Evolutionary conservation across 225 moss, liverwort and hornwort species (phyloP), one percentile per base, ranked within the genome.

Genomic region (Polytrichum commune): DNA sequence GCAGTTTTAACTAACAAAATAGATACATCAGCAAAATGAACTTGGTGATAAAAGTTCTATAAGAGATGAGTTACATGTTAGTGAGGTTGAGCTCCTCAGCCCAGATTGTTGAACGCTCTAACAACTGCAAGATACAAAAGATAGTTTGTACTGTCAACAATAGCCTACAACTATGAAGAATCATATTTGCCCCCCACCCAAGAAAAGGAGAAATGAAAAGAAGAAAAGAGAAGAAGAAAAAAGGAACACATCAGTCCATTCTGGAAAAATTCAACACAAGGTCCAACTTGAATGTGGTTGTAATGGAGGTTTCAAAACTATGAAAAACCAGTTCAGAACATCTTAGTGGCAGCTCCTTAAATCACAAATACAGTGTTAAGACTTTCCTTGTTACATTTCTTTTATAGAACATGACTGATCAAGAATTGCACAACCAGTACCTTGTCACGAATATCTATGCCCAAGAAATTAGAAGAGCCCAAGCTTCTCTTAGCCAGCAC

Each of bases 391-490:
- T 4, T 46, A 46, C 46, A 46, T 16, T 46, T 3, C 13, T 46
- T 46, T 46, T 46, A 46, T 46, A 46, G 13, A 46, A 16, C 16
- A 27, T 18, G 19, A 4, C 3, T 46, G 46, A 46, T 32, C 29
- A 32, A 57, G 72, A 68, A 63, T 23, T 30, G 22, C 66, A 55
- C 61, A 4, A 60, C 76, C 71, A 87, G 77, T 46, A 95, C 85
- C 76, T 89, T 85, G 29, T 90, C 87, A 64, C 92, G 85, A 54
- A 95, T 85, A 62, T 95, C 95, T 33, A 92, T 79, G 19, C 93
- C 93, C 63, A 95, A 56, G 71, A 79, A 91, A 57, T 95, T 95
- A 71, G 73, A 85, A 18, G 78, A 66, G 23, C 81, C 82, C 22
- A 66, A 62, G 63, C 71, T 89, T 71, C 92, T 84, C 80, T 88